Evolutionary conservation across 225 moss, liverwort and hornwort genomes (phyloP).

Genomic region (Pseudisothecium myosuroides): DNA sequence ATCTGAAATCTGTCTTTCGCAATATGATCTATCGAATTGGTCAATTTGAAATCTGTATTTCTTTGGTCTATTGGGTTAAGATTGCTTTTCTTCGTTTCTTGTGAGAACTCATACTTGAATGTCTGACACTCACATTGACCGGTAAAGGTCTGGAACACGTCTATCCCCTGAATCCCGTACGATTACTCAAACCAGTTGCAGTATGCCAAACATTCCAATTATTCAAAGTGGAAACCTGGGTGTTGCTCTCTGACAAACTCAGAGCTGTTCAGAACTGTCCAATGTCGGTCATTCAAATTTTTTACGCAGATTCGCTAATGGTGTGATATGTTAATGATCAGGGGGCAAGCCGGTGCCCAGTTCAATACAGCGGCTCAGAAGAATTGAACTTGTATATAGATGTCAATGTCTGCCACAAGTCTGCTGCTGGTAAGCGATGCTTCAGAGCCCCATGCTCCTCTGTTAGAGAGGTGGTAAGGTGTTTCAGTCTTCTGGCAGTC

Average conservation of each 20-base stretch:
- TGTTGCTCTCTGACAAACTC: neutral
- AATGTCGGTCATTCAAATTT: neutral
- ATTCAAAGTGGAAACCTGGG: neutral
- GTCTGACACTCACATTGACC: neutral
- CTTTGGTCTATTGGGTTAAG: neutral
- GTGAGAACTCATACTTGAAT: neutral
- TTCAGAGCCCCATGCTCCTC: neutral
- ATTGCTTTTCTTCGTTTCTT: neutral
- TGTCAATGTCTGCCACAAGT: slow-evolving; percentile 4
- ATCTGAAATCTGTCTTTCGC: neutral
- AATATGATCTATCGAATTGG: neutral
- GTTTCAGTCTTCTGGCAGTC: neutral
- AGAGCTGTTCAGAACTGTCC: neutral
- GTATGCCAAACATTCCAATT: neutral
- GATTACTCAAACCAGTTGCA: neutral
- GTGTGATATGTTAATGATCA: neutral
- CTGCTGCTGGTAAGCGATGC: slow-evolving; percentile 1
- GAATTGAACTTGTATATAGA: slow-evolving; percentile 8
- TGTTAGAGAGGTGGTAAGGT: neutral
- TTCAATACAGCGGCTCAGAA: neutral
- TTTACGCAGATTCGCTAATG: neutral
- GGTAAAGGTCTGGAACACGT: neutral
- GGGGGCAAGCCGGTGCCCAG: slow-evolving; percentile 23
- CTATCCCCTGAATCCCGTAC: neutral
- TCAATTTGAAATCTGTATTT: neutral